Evolutionary conservation across 1,284 basidiomycete species (phyloP).

Genomic region (Hortiboletus rubellus): DNA sequence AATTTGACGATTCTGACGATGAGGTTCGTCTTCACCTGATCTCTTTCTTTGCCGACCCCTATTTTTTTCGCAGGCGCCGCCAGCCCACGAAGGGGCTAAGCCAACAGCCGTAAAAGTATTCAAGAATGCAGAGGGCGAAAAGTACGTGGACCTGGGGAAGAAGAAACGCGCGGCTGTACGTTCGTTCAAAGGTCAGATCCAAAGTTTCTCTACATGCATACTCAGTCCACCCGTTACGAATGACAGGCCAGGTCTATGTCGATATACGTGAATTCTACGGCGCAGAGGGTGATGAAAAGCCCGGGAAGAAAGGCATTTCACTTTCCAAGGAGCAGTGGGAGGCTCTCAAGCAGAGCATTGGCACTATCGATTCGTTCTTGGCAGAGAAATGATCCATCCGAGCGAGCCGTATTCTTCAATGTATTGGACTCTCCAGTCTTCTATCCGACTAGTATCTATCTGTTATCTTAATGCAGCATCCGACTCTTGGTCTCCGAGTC

Average conservation of each 20-base stretch:
- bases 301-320: constrained; percentile 81
- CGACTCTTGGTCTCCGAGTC: neutral
- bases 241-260: constrained; percentile 51
- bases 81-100: constrained; percentile 2
- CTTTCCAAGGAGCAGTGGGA: constrained; percentile 75
- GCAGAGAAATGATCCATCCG: constrained; percentile 30
- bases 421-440: neutral
- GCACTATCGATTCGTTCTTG: constrained; percentile 55
- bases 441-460: constrained; percentile 2
- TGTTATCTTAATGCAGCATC: constrained; percentile 2
- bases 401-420: neutral
- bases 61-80: constrained; percentile 16
- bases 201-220: neutral
- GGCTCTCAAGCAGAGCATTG: constrained; percentile 45
- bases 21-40: constrained; percentile 10
- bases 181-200: constrained; percentile 59
- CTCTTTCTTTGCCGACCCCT: constrained; percentile 18
- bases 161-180: constrained; percentile 70
- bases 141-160: constrained; percentile 67
- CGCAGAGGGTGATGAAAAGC: constrained; percentile 62
- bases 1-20: constrained; percentile 10
- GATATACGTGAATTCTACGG: constrained; percentile 81
- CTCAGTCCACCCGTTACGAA: neutral
- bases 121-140: constrained; percentile 52
- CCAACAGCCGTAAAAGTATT: constrained; percentile 9